Conservation (phyloP, 352 stramenopile genomes). For the Globisporangium iwayamae region DNA sequence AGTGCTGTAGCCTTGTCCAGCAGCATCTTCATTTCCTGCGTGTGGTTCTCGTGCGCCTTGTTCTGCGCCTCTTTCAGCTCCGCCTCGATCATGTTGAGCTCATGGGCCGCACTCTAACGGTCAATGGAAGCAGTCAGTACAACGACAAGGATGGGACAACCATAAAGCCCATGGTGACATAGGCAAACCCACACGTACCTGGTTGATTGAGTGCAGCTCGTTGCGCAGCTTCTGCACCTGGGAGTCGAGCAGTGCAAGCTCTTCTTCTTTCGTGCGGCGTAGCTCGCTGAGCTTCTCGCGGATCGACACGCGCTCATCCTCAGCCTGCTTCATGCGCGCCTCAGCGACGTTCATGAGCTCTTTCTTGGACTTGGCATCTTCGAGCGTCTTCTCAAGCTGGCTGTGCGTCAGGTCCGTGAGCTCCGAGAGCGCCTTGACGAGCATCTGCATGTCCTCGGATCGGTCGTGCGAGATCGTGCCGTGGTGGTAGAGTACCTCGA, state of each 20-base stretch:
- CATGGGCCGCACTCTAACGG: slow-evolving; percentile 51
- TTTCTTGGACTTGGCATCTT: slow-evolving; percentile 83
- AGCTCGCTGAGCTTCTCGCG: slow-evolving; percentile 75
- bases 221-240: slow-evolving; percentile 79
- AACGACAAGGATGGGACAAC: neutral
- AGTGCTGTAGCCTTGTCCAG: slow-evolving; percentile 52
- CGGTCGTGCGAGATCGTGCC: slow-evolving; percentile 46
- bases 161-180: too few species aligned
- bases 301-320: slow-evolving; percentile 74
- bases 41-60: slow-evolving; percentile 74
- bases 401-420: slow-evolving; percentile 76
- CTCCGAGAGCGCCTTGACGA: slow-evolving; percentile 76
- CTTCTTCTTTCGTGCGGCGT: slow-evolving; percentile 78
- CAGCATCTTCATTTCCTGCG: slow-evolving; percentile 72
- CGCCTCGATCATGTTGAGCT: slow-evolving; percentile 70
- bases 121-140: neutral
- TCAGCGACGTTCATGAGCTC: slow-evolving; percentile 75
- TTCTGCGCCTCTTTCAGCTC: slow-evolving; percentile 74
- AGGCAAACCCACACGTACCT: slow-evolving; percentile 24
- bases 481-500: slow-evolving; percentile 75
- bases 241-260: slow-evolving; percentile 72
- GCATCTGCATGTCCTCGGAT: slow-evolving; percentile 64
- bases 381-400: slow-evolving; percentile 79
- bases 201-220: slow-evolving; percentile 72
- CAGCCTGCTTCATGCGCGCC: slow-evolving; percentile 74